These are phyloP conservation scores for Porphyridium purpureum DNA, from an alignment of 23 red algal species.

Conservation along the genomic window DNA sequence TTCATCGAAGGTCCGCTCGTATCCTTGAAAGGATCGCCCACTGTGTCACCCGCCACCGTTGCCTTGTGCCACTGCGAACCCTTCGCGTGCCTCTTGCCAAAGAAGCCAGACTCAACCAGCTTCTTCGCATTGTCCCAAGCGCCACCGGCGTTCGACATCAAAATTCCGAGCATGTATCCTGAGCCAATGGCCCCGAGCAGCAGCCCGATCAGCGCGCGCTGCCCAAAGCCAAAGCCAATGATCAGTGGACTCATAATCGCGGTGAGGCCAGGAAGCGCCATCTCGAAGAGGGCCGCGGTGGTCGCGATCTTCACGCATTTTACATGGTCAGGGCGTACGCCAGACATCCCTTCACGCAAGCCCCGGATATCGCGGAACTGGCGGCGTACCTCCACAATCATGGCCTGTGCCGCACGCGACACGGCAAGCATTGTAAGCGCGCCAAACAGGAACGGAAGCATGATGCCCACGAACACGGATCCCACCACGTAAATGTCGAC, in stretches of 20 bases:
- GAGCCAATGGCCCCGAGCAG: conserved; percentile 30
- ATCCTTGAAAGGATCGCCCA: conserved; percentile 53
- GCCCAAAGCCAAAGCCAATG: conserved; percentile 69
- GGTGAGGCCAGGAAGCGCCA: conserved; percentile 39
- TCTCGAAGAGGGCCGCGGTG: conserved; percentile 22
- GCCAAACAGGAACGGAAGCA: conserved; percentile 57
- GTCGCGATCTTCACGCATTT: conserved; percentile 33
- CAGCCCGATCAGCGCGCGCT: conserved; percentile 22
- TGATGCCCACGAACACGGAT: conserved; percentile 46
- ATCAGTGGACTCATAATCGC: conserved; percentile 55
- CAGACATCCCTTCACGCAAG: conserved; percentile 14
- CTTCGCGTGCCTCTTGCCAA: conserved; percentile 33
- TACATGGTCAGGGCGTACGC: conserved; percentile 42
- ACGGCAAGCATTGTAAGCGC: conserved; percentile 56
- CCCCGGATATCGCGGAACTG: conserved; percentile 73
- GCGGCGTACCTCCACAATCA: conserved; percentile 64
- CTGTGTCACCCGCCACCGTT: conserved; percentile 34
- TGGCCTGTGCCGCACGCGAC: conserved; percentile 48
- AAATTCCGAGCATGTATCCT: conserved; percentile 35
- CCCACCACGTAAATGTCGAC: conserved; percentile 43
- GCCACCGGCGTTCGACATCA: conserved; percentile 40
- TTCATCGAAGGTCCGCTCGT: conserved; percentile 52
- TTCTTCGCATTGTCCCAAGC: conserved; percentile 85
- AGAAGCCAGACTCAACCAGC: conserved; percentile 46
- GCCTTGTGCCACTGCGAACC: conserved; percentile 55